phyloP scores from a whole-genome alignment of 2,329 filamentous ascomycete genomes.

The Neoscytalidium dimidiatum region DNA sequence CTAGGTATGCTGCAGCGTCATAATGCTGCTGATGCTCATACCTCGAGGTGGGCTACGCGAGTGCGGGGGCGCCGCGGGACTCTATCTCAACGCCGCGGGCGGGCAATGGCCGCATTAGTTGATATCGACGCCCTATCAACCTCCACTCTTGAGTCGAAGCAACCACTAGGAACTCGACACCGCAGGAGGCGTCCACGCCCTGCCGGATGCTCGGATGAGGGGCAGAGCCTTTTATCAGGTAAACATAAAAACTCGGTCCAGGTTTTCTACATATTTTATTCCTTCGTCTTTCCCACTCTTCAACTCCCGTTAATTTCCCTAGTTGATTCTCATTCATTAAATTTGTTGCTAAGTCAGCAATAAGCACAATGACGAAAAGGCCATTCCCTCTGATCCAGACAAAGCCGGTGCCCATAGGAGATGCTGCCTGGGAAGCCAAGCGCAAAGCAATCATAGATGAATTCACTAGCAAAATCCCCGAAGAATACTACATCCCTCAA shows the following conservation, averaged over 20 bases:
- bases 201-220: not conserved
- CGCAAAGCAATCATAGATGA: slow-evolving; percentile 10
- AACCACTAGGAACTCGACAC: too few relatives aligned
- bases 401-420: not conserved
- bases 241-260: not conserved
- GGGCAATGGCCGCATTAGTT: not conserved
- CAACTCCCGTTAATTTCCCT: not conserved
- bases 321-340: not conserved
- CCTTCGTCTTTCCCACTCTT: not conserved
- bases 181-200: not conserved
- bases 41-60: not conserved
- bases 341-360: not conserved
- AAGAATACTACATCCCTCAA: slow-evolving; percentile 8
- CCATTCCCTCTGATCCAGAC: slow-evolving; percentile 3
- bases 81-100: not conserved
- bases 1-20: too few relatives aligned
- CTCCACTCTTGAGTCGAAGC: not conserved
- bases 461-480: slow-evolving; percentile 2
- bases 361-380: not conserved
- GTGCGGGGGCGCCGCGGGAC: not conserved
- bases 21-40: not conserved
- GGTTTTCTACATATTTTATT: not conserved
- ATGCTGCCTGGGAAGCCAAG: not conserved
- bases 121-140: not conserved
- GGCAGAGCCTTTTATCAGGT: not conserved